Evolutionary conservation across 225 moss, liverwort and hornwort species (phyloP).

Genomic region (Bryum argenteum): DNA sequence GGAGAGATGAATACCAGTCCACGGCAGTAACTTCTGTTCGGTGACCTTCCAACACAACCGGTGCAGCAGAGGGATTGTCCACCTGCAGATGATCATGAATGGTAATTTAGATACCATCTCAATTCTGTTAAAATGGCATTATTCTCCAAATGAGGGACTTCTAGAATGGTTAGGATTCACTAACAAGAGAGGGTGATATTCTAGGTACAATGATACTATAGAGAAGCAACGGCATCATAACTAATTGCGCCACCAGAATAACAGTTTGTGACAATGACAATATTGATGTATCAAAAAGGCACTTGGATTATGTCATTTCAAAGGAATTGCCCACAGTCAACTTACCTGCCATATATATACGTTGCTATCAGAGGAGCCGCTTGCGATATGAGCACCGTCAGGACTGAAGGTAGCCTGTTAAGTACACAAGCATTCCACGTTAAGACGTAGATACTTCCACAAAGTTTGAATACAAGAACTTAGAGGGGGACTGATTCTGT

Average conservation of each 20-base stretch:
- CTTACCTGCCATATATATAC: conserved; percentile 86
- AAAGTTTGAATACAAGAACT: too few species aligned
- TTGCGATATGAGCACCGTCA: conserved; percentile 77
- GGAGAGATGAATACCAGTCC: conserved; percentile 56
- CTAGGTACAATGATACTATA: too few species aligned
- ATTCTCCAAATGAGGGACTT: too few species aligned
- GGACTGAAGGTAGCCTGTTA: conserved; percentile 84
- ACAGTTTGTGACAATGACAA: too few species aligned
- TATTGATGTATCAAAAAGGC: too few species aligned
- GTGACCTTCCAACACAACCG: conserved; percentile 70
- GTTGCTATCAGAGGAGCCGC: conserved; percentile 83
- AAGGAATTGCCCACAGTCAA: too few species aligned
- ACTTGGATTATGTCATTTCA: too few species aligned
- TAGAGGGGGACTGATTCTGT: neutral
- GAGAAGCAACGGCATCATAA: too few species aligned
- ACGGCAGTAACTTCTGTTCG: conserved; percentile 83
- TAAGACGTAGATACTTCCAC: neutral
- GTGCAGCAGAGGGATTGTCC: conserved; percentile 54
- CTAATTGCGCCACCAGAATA: too few species aligned
- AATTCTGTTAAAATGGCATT: too few species aligned
- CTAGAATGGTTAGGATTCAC: too few species aligned
- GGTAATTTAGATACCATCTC: neutral
- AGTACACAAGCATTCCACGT: conserved; percentile 10
- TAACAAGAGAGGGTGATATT: too few species aligned
- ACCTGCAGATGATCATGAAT: conserved; percentile 51